Base-by-base conservation (phyloP, 257 asterid genomes). In the Fraxinus quadrangulata region DNA sequence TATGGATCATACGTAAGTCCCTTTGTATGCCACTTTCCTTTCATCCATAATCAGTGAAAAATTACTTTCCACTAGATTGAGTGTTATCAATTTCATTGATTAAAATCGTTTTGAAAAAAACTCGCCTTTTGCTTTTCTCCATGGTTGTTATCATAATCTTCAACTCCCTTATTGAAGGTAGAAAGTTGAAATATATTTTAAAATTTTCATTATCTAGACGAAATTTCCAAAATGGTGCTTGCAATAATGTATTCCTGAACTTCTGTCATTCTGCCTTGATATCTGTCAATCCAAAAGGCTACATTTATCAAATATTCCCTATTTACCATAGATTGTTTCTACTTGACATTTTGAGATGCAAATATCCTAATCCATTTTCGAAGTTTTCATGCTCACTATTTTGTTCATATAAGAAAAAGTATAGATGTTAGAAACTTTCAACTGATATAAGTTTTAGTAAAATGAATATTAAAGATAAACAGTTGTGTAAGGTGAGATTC, bases 1-100 rank as follows among this genome's bases (percentile, higher is more conserved):
- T 96, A 96, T 75, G 97, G 97, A 67, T 88, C 98, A 42, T 93
- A 92, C 84, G 99, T 96, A 87, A 89, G 98, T 85, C 79, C 45
- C 30, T 40, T 61, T 24, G 33, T 49, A 17, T 76, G 71, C 75
- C 74, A 73, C 40, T 61, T 80, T 77, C 67, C 76, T 75, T 75
- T 67, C 6, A 73, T 56, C 69, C 70, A 70, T 33, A 61, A 45
- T 69, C 51, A 14, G 13, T 79, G 74, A 70, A 28, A 5, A 74
- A 77, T 34, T 66, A 37, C 61, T 75, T 63, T 45, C 51, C 37
- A 5, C 59, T 6, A 11, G 45, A 24, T 71, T 30, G 42, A 13
- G 56, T 63, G 21, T 33, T 70, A 66, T 85, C 49, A 33, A 51
- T 51, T 79, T 71, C 59, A 73, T 69, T 28, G 69, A 56, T 33